Conservation (phyloP, 1,139 yeast species). For the Hyphopichia fennica region DNA sequence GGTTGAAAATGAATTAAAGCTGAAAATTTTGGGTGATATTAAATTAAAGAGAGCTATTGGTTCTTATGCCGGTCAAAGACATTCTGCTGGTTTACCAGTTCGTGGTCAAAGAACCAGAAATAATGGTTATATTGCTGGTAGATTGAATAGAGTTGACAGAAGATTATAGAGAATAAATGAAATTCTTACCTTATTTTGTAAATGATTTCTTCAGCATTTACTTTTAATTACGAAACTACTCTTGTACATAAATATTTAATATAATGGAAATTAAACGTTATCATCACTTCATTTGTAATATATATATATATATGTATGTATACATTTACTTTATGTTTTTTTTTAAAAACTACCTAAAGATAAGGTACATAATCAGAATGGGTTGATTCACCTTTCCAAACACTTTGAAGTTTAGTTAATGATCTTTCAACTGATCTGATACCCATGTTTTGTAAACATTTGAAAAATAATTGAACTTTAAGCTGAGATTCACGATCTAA, state of each 20-base stretch:
- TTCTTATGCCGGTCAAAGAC: conserved; percentile 86
- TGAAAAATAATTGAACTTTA: conserved; percentile 13
- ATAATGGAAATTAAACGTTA: background rate
- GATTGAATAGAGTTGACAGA: conserved; percentile 77
- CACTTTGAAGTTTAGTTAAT: conserved; percentile 7
- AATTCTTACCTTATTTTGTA: background rate
- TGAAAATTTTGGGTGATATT: conserved; percentile 77
- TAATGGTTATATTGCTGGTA: conserved; percentile 86
- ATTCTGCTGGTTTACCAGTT: conserved; percentile 85
- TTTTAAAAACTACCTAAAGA: conserved; percentile 7
- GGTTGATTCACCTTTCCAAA: conserved; percentile 12
- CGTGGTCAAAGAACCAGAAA: conserved; percentile 93
- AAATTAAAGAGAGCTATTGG: conserved; percentile 79
- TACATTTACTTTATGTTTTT: too few species aligned
- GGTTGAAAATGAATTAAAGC: conserved; percentile 83
- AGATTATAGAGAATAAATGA: conserved; percentile 15
- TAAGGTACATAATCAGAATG: conserved; percentile 16
- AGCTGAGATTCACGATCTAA: conserved; percentile 7
- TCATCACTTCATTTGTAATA: background rate
- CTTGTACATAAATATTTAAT: background rate
- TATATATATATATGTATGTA: too few species aligned
- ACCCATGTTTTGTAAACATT: conserved; percentile 11
- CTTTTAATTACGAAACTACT: background rate
- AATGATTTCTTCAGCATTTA: too few species aligned
- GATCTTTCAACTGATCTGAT: conserved; percentile 14